Evolutionary conservation across 352 stramenopile genomes (phyloP).

Genomic region (Globisporangium irregulare): DNA sequence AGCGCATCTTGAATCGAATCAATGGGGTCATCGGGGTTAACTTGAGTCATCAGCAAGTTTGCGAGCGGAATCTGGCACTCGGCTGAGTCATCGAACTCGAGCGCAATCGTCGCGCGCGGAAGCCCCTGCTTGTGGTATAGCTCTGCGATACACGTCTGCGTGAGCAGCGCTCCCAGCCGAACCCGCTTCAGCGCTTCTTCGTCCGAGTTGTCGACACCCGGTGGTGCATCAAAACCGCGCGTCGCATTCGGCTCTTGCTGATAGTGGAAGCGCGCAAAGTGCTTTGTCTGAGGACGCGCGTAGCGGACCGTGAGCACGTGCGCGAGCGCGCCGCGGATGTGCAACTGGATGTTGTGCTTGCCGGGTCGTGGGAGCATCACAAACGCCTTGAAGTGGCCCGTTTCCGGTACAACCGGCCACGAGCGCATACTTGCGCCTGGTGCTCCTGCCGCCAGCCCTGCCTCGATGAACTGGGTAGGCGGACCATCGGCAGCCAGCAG

Average conservation of each 20-base stretch:
- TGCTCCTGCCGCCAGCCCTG: neutral
- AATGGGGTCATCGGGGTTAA: conserved; percentile 23
- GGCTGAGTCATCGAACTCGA: conserved; percentile 38
- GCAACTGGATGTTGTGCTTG: conserved; percentile 31
- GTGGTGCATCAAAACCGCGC: conserved; percentile 56
- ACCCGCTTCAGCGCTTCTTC: conserved; percentile 40
- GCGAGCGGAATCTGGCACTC: conserved; percentile 39
- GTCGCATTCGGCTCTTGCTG: conserved; percentile 39
- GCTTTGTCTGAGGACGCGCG: conserved; percentile 20
- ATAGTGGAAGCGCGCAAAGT: conserved; percentile 65
- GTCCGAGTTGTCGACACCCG: conserved; percentile 53
- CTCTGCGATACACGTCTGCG: conserved; percentile 55
- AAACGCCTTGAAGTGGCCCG: conserved; percentile 62
- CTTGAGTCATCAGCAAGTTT: conserved; percentile 42
- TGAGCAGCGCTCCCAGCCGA: conserved; percentile 47
- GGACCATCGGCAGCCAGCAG: conserved; percentile 28
- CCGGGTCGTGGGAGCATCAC: conserved; percentile 51
- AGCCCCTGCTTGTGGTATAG: conserved; percentile 45
- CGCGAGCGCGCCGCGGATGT: conserved; percentile 6
- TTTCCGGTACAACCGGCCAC: conserved; percentile 48
- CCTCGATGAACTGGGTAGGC: conserved; percentile 5
- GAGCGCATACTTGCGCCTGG: conserved; percentile 12
- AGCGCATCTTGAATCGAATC: conserved; percentile 3
- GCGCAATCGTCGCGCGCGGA: conserved; percentile 40
- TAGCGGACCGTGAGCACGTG: conserved; percentile 41